A percentile compares a stretch with the other conserved stretches of the same genome.
phyloP scores from a whole-genome alignment of 1,284 basidiomycete genomes.

The Coniferiporia sulphurascens region DNA sequence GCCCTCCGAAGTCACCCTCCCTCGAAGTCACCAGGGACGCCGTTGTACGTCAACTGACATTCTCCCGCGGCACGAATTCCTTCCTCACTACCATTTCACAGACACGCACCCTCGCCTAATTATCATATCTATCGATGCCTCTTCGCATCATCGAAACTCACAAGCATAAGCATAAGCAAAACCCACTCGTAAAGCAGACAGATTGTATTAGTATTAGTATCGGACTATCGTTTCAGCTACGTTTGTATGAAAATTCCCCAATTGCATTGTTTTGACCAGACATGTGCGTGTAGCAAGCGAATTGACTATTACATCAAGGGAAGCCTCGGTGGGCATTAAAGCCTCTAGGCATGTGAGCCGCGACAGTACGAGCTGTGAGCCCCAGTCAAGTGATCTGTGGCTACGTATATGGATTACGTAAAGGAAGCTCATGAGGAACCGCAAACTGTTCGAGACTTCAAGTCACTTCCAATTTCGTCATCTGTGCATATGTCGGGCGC shows the following conservation, averaged over 20 bases:
- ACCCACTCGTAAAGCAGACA: neutral
- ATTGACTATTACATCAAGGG: no score
- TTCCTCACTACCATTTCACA: neutral
- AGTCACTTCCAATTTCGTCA: constrained; percentile 11
- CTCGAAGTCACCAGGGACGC: constrained; percentile 16
- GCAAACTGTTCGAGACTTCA: neutral
- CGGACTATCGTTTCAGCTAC: no score
- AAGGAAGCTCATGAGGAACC: neutral
- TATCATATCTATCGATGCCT: neutral
- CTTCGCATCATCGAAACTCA: neutral
- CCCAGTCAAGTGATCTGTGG: neutral
- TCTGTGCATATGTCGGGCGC: constrained; percentile 13
- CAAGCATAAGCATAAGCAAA: neutral
- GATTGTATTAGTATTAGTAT: neutral
- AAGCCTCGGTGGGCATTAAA: no score
- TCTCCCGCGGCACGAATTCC: neutral
- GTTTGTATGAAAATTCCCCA: no score
- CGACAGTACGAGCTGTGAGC: no score
- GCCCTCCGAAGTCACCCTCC: constrained; percentile 38
- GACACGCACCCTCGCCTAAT: neutral
- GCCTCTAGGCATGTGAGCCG: no score
- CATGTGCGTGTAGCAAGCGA: no score
- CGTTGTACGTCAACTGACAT: constrained; percentile 7
- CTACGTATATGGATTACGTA: no score
- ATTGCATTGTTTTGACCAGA: no score